Evolutionary conservation across 176 grass and related monocot genomes (phyloP).

Genomic region (Triticum timopheevii): DNA sequence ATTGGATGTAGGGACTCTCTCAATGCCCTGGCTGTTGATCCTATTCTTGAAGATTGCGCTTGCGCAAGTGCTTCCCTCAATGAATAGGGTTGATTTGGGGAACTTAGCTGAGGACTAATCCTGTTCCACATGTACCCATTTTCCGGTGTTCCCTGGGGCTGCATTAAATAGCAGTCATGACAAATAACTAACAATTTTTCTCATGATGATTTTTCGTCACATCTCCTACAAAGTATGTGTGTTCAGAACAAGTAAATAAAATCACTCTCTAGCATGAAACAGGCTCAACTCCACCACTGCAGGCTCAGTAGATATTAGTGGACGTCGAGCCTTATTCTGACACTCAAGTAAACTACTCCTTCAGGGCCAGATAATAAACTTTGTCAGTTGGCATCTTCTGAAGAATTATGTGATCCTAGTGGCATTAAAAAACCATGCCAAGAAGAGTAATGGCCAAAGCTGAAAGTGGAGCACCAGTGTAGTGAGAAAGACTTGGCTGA

Average conservation of each 20-base stretch:
- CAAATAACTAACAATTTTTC: slow-evolving; percentile 18
- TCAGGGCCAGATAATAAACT: background rate
- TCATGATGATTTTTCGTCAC: slow-evolving; percentile 6
- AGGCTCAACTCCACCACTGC: background rate
- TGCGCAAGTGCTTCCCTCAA: slow-evolving; percentile 97
- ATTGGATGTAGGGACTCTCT: slow-evolving; percentile 93
- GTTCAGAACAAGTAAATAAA: slow-evolving; percentile 3
- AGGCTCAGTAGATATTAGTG: background rate
- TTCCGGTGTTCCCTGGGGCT: slow-evolving; percentile 89
- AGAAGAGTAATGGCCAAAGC: background rate
- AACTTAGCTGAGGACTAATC: slow-evolving; percentile 91
- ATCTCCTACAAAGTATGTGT: slow-evolving; percentile 8
- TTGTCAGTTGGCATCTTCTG: background rate
- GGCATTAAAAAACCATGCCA: background rate
- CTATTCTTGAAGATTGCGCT: slow-evolving; percentile 96
- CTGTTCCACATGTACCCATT: slow-evolving; percentile 98
- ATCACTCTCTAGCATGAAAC: background rate
- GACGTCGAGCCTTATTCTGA: background rate
- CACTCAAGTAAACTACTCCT: slow-evolving; percentile 12
- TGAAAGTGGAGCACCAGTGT: background rate
- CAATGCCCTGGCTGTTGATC: slow-evolving; percentile 78
- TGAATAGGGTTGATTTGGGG: slow-evolving; percentile 98
- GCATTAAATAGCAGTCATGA: slow-evolving; percentile 38
- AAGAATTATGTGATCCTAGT: slow-evolving; percentile 14
- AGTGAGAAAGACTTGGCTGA: background rate